A percentile compares a stretch with the other conserved stretches of the same genome.
Evolutionary conservation across 306 rosid genomes (phyloP).

Genomic region (Canavalia gladiata): DNA sequence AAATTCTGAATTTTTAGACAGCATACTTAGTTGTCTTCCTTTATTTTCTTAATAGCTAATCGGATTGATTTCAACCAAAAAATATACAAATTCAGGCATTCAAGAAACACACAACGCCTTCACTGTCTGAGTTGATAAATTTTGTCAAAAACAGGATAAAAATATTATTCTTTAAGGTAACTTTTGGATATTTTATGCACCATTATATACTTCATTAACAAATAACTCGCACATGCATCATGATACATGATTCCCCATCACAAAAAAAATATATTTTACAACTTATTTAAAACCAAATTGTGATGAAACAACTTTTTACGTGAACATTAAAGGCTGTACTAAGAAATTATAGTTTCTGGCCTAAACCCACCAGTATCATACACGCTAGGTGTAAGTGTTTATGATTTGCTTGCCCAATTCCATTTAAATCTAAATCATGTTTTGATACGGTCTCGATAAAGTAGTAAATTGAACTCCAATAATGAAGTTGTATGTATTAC

Average conservation of each 20-base stretch:
- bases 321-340: too few relatives aligned
- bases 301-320: too few relatives aligned
- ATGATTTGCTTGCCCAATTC: too few relatives aligned
- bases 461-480: neutral
- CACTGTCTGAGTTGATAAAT: neutral
- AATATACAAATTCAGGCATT: constrained; percentile 22
- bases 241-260: neutral
- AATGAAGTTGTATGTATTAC: neutral
- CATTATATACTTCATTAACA: constrained; percentile 12
- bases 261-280: too few relatives aligned
- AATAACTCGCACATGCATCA: constrained; percentile 21
- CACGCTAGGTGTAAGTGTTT: too few relatives aligned
- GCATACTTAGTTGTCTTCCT: constrained; percentile 10
- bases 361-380: too few relatives aligned
- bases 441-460: too few relatives aligned
- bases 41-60: constrained; percentile 26
- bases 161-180: constrained; percentile 6
- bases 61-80: constrained; percentile 26
- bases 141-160: constrained; percentile 25
- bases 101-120: constrained; percentile 19
- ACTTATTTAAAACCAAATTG: too few relatives aligned
- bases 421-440: too few relatives aligned
- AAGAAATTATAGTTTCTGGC: too few relatives aligned
- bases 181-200: neutral
- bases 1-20: constrained; percentile 13